Evolutionary conservation across 2,329 filamentous ascomycete genomes (phyloP), one percentile per base, ranked within the genome.

Genomic region (Raffaelea arxii): DNA sequence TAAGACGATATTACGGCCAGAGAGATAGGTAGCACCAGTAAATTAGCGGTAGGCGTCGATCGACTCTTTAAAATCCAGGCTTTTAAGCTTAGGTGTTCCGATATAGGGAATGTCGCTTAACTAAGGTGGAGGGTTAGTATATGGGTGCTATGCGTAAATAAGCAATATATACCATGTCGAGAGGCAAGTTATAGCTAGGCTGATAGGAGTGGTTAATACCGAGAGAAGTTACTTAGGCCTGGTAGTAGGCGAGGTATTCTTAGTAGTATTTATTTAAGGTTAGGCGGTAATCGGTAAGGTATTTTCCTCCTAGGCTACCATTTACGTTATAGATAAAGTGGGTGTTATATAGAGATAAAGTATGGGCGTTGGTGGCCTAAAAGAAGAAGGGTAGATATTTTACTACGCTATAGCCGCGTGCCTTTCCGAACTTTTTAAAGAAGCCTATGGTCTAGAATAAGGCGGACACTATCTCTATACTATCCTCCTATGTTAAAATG

Each of bases 181-280:
- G 40, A 1, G 57, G 56, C 41, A 59, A 44, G 41, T 58, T 58
- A 41, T 59, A 59, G 2, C 50, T 53, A 6, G 56, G 55, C 49
- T 59, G 55, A 23, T 47, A 50, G 12, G 55, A 56, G 25, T 53
- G 51, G 16, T 51, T 16, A 11, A 56, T 42, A 6, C 54, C 53
- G 23, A 46, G 46, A 10, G 42, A 43, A 6, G 62, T 53, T 3
- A 56, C 49, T 63, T 65, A 69, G 2, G 54, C 38, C 2, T 50
- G 59, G 3, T 66, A 45, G 4, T 53, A 47, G 11, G 49, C 12
- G 2, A 66, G 53, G 42, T 67, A 70, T 3, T 54, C 52, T 24
- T 39, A 16, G 30, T 52, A 51, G 11, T 44, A 46, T 25, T 50
- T 36, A 21, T 44, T 46, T 4, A 52, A 46, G 4, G 53, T 53